Conservation (phyloP, 2,329 filamentous ascomycete genomes). For the Escovopsis sp. region DNA sequence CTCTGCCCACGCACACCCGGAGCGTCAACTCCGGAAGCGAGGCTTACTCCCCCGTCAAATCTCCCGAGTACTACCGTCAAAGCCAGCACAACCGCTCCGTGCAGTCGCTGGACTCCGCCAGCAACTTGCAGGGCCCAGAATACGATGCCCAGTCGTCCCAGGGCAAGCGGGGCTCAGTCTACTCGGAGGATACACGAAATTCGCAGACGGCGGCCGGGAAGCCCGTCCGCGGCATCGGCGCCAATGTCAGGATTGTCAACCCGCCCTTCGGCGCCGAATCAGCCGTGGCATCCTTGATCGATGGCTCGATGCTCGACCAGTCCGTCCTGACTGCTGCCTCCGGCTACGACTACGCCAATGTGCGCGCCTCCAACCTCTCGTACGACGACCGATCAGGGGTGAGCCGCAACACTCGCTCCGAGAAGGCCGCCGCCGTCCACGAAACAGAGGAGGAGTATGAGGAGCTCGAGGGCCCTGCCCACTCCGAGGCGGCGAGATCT, state of each 20-base stretch:
- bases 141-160: constrained; percentile 41
- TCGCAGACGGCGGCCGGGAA: constrained; percentile 50
- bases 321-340: constrained; percentile 55
- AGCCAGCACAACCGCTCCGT: constrained; percentile 19
- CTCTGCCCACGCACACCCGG: constrained; percentile 41
- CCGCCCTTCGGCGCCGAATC: constrained; percentile 66
- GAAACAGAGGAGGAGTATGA: constrained; percentile 19
- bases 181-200: constrained; percentile 39
- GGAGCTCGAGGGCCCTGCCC: constrained; percentile 24
- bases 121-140: constrained; percentile 33
- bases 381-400: constrained; percentile 18
- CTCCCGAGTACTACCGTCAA: constrained; percentile 15
- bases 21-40: constrained; percentile 34
- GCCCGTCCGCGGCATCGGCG: constrained; percentile 54
- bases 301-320: constrained; percentile 54
- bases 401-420: constrained; percentile 23
- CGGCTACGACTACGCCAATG: constrained; percentile 29
- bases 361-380: constrained; percentile 23
- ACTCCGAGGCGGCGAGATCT: constrained; percentile 25
- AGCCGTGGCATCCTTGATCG: constrained; percentile 71
- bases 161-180: constrained; percentile 37
- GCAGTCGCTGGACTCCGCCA: constrained; percentile 21
- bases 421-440: constrained; percentile 21
- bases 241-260: constrained; percentile 65
- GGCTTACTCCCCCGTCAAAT: constrained; percentile 48